phyloP scores from a whole-genome alignment of 2,329 filamentous ascomycete genomes.

The Catunica adiposa region DNA sequence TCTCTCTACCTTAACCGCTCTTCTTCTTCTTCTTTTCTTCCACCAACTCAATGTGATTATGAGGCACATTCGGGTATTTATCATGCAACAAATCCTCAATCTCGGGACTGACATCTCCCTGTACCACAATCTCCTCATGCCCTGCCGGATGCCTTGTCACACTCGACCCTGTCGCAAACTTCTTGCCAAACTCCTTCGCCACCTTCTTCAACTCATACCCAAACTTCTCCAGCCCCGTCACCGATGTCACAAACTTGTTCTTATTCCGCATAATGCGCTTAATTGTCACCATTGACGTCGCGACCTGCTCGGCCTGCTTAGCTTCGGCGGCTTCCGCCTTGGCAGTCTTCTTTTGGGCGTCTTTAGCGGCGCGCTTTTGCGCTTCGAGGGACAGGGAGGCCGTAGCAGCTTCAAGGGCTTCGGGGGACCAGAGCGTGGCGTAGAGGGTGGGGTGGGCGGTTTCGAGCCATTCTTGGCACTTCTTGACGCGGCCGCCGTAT shows the following conservation, averaged over 20 bases:
- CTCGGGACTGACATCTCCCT: slow-evolving; percentile 92
- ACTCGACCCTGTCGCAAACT: slow-evolving; percentile 85
- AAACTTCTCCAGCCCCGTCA: slow-evolving; percentile 81
- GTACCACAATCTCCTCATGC: slow-evolving; percentile 92
- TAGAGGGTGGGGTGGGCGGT: slow-evolving; percentile 60
- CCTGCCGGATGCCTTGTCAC: slow-evolving; percentile 79
- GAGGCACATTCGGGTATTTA: slow-evolving; percentile 76
- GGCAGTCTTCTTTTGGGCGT: slow-evolving; percentile 89
- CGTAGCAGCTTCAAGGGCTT: slow-evolving; percentile 69
- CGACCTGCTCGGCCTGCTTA: slow-evolving; percentile 67
- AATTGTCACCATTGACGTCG: slow-evolving; percentile 69
- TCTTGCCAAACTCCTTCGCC: slow-evolving; percentile 94
- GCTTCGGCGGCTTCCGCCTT: slow-evolving; percentile 80
- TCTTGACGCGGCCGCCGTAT: slow-evolving; percentile 89
- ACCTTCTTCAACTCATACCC: slow-evolving; percentile 84
- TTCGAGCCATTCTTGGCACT: slow-evolving; percentile 92
- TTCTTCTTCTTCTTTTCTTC: slow-evolving; percentile 88
- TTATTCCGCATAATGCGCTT: slow-evolving; percentile 98
- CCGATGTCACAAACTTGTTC: slow-evolving; percentile 86
- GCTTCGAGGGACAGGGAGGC: slow-evolving; percentile 76
- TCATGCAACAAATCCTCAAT: slow-evolving; percentile 81
- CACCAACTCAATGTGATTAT: slow-evolving; percentile 86
- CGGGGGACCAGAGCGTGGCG: slow-evolving; percentile 66
- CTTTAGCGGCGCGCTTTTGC: slow-evolving; percentile 87
- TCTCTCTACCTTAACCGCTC: slow-evolving; percentile 5